Evolutionary conservation across 768 basidiomycete genomes (phyloP).

Genomic region (Tephrocybe sp.): DNA sequence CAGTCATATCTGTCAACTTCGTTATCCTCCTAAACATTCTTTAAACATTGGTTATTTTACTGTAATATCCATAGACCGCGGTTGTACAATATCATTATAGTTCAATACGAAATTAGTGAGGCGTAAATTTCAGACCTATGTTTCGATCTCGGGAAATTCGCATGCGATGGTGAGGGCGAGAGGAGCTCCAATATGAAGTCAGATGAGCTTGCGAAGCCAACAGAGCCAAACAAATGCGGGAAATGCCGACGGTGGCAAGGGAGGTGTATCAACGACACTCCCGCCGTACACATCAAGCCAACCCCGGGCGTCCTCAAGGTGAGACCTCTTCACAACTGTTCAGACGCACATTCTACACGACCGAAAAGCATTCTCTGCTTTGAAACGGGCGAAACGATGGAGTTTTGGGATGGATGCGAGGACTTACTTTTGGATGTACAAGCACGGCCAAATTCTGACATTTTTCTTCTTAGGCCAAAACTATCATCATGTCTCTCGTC

Average conservation of each 20-base stretch:
- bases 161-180: no score
- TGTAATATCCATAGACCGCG: constrained; percentile 30
- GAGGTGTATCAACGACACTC: constrained; percentile 4
- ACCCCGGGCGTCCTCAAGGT: constrained; percentile 18
- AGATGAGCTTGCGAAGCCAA: constrained; percentile 3
- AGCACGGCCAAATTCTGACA: constrained; percentile 17
- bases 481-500: constrained; percentile 85
- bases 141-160: no score
- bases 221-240: constrained; percentile 14
- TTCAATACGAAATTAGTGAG: not conserved
- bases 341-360: not conserved
- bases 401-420: constrained; percentile 18
- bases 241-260: constrained; percentile 12
- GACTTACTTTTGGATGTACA: constrained; percentile 16
- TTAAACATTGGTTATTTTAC: constrained; percentile 32
- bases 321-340: constrained; percentile 7
- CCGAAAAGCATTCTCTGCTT: not conserved
- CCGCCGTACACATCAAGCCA: constrained; percentile 15
- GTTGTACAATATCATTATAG: not conserved
- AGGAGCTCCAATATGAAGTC: no score
- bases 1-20: constrained; percentile 31
- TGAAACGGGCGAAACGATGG: constrained; percentile 10
- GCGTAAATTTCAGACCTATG: not conserved
- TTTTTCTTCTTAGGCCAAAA: constrained; percentile 17
- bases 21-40: constrained; percentile 1